Percentiles rank a stretch among this genome's conserved stretches.
Evolutionary conservation across 139 green algal species (phyloP).

Genomic region (Coccomyxa sp.): DNA sequence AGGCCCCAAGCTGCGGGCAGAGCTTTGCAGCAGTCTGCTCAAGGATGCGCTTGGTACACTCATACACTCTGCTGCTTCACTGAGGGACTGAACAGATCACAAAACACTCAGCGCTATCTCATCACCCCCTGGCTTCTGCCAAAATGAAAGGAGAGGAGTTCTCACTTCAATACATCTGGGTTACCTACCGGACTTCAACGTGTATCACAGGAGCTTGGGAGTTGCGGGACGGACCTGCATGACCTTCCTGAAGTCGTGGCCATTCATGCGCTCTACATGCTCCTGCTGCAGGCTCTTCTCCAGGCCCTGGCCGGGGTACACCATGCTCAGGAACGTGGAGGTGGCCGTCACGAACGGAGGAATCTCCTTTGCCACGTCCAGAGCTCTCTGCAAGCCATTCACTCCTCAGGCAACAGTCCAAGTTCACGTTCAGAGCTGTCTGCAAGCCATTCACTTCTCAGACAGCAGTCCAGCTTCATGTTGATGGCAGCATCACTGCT

Average conservation of each 20-base stretch:
- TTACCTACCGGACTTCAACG: background rate
- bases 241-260: background rate
- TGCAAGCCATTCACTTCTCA: no score
- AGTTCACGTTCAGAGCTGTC: no score
- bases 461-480: no score
- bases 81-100: background rate
- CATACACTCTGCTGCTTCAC: background rate
- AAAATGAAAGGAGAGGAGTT: background rate
- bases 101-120: background rate
- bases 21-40: no score
- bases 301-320: background rate
- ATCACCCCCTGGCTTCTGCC: background rate
- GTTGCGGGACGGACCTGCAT: background rate
- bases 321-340: background rate
- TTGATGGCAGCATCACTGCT: no score
- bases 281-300: background rate
- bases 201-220: background rate
- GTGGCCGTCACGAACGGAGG: background rate
- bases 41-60: no score
- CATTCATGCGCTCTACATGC: background rate
- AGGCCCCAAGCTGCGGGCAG: no score
- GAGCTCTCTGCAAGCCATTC: no score
- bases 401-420: no score
- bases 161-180: background rate
- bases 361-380: no score